Evolutionary conservation across 257 asterid species (phyloP), one percentile per base, ranked within the genome.

Genomic region (Asclepias syriaca): DNA sequence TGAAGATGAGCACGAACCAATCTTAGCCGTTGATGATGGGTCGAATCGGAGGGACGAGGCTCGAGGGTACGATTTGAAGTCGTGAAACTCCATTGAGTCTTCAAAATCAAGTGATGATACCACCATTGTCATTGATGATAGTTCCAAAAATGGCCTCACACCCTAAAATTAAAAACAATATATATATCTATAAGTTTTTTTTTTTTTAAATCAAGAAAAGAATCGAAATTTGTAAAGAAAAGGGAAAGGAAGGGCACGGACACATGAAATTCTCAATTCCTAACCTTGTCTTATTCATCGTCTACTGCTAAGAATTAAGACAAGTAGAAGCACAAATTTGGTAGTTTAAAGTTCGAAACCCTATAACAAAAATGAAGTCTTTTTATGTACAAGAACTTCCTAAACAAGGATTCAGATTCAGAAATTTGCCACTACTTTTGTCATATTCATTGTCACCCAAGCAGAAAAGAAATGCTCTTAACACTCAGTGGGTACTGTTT

Each of bases 1-100:
- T 0, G 98, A 84, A 10, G 99, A 95, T 3, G 98, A 83, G 77
- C 97, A 88, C 4, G 96, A 74, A 8, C 97, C 98, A 13, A 83
- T 81, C 74, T 85, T 88, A 50, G 84, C 77, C 16, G 86, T 51
- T 5, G 90, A 78, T 0, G 94, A 80, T 2, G 93, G 75, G 49
- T 88, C 86, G 60, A 88, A 91, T 49, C 97, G 85, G 34, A 89
- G 77, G 3, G 96, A 90, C 10, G 92, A 84, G 3, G 91, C 95
- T 13, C 95, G 85, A 0, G 96, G 92, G 46, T 84, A 86, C 0
- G 88, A 71, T 6, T 81, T 72, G 72, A 86, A 63, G 76, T 88
- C 85, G 18, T 84, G 78, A 72, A 82, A 90, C 75, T 87, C 98
- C 51, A 87, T 65, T 1, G 94, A 84, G 1, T 88, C 96, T 70